Evolutionary conservation across 176 grass and related monocot species (phyloP), one percentile per base, ranked within the genome.

Genomic region (Eragrostis curvula): DNA sequence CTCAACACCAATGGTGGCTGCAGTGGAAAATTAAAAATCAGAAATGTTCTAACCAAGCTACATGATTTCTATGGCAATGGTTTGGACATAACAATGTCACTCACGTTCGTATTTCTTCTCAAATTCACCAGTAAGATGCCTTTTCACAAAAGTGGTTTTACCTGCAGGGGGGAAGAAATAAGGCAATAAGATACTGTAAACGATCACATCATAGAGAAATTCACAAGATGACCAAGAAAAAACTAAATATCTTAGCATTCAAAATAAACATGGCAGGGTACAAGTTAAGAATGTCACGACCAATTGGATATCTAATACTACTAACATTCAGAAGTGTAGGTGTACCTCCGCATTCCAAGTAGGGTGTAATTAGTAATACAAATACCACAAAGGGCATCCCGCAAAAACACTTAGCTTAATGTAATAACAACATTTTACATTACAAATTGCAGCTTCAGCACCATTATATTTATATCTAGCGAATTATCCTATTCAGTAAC

Each of bases 61-160:
- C 24, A 76, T 57, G 8, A 40, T 66, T 41, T 14, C 12, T 5
- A 49, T 66, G 66, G 12, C 5, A 77, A 77, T 48, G 39, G 23
- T 69, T 21, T 23, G 20, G 42, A 40, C 52, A 74, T 10, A 53
- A 78, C 49, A 21, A 44, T 36, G 63, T 66, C 69, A 68, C 87
- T 77, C 68, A 92, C 90, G 90, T 51, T 92, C 87, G 40, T 89
- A 92, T 73, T 92, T 92, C 87, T 93, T 93, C 72, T 93, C 91
- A 23, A 93, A 93, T 15, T 93, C 91, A 1, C 91, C 91, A 85
- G 91, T 94, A 24, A 94, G 92, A 88, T 94, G 92, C 79, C 92
- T 91, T 60, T 94, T 94, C 74, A 94, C 92, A 88, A 93, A 93
- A 16, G 91, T 93, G 8, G 91, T 93, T 82, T 93, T 93, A 49